Conservation (phyloP, 208 protist species). For the Lotmaria passim region DNA sequence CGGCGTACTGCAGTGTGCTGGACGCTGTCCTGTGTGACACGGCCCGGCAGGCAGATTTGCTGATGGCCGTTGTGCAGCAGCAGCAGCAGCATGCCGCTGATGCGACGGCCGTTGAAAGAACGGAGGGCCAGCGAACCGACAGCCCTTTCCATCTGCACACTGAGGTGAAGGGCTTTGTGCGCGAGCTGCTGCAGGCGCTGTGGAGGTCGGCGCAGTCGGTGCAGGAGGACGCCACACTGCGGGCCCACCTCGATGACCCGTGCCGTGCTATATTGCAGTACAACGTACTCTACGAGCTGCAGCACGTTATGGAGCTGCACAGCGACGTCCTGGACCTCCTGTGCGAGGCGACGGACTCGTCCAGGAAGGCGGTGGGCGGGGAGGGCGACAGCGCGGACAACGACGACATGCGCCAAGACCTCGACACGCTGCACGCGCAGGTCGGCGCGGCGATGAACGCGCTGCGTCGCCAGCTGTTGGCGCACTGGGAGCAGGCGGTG, state of each 20-base stretch:
- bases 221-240: slow-evolving; percentile 33
- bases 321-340: slow-evolving; percentile 24
- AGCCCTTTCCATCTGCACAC: not conserved
- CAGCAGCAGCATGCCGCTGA: not conserved
- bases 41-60: slow-evolving; percentile 52
- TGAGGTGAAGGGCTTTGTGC: slow-evolving; percentile 19
- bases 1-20: slow-evolving; percentile 49
- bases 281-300: slow-evolving; percentile 55
- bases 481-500: slow-evolving; percentile 22
- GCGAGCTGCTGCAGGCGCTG: slow-evolving; percentile 47
- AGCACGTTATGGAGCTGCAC: slow-evolving; percentile 44
- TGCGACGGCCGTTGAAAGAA: not conserved
- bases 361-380: not conserved
- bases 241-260: slow-evolving; percentile 52
- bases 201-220: slow-evolving; percentile 31
- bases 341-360: not conserved
- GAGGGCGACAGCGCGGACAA: not conserved
- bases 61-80: slow-evolving; percentile 50
- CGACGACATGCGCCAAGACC: not conserved
- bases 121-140: not conserved
- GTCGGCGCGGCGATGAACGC: slow-evolving; percentile 15
- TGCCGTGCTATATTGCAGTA: slow-evolving; percentile 52
- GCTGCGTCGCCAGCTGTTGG: slow-evolving; percentile 25
- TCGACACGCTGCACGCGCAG: slow-evolving; percentile 24
- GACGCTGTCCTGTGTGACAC: slow-evolving; percentile 45